phyloP scores from a whole-genome alignment of 2,329 filamentous ascomycete species.

The Aspergillus sp. region DNA sequence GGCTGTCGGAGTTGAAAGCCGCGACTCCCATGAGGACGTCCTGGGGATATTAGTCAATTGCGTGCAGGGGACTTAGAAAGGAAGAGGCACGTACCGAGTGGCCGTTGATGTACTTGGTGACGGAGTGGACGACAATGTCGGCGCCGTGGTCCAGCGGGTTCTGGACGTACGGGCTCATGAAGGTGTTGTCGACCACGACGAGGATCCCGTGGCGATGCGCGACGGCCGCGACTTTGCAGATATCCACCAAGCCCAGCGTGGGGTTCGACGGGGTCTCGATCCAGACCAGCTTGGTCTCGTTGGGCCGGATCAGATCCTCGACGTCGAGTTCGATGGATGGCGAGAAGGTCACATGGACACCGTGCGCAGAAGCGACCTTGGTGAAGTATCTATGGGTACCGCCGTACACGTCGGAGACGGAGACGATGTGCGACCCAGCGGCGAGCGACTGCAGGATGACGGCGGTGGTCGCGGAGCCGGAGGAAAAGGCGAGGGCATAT shows the following conservation, averaged over 20 bases:
- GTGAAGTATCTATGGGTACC: conserved; percentile 99
- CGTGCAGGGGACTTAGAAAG: neutral
- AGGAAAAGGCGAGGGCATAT: conserved; percentile 91
- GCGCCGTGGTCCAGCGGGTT: conserved; percentile 94
- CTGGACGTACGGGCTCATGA: conserved; percentile 93
- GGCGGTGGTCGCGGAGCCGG: conserved; percentile 90
- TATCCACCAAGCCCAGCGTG: conserved; percentile 88
- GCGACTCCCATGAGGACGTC: conserved; percentile 98
- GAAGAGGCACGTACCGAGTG: conserved; percentile 56
- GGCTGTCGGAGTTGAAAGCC: conserved; percentile 83
- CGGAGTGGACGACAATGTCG: conserved; percentile 93
- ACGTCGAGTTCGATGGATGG: conserved; percentile 89
- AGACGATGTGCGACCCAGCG: conserved; percentile 88
- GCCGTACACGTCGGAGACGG: conserved; percentile 95
- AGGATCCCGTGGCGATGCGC: conserved; percentile 86
- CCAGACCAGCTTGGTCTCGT: conserved; percentile 90
- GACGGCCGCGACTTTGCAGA: conserved; percentile 75
- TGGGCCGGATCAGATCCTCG: conserved; percentile 73
- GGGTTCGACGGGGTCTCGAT: conserved; percentile 96
- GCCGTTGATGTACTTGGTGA: conserved; percentile 99
- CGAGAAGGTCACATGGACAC: conserved; percentile 91
- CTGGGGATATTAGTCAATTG: conserved; percentile 25
- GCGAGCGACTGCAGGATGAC: conserved; percentile 91
- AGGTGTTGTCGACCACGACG: conserved; percentile 99
- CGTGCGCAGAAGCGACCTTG: conserved; percentile 91